Evolutionary conservation across 805 yeast species (phyloP), one percentile per base, ranked within the genome.

Genomic region (Lipomyces chichibuensis): DNA sequence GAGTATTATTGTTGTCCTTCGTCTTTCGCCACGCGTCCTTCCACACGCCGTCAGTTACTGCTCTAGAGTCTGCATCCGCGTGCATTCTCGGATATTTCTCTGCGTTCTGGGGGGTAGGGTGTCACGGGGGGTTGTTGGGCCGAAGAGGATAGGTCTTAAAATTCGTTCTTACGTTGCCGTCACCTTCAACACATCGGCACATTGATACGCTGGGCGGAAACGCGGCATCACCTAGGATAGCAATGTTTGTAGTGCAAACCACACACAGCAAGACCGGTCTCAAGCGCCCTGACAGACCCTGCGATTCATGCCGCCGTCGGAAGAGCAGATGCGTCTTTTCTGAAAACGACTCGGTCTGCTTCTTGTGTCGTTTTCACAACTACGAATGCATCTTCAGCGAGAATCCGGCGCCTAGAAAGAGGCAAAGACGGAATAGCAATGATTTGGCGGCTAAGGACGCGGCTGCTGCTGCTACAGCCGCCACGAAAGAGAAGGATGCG

Each of bases 311-410:
- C 58, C 66, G 72, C 7, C 62, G 71, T 4, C 69, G 72, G 43
- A 69, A 69, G 67, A 62, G 67, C 33, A 62, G 72, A 33, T 69
- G 72, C 62, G 72, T 69, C 46, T 69, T 69, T 39, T 66, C 68
- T 23, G 71, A 67, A n/a, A 66, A 69, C 57, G 72, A 69, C 51
- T 32, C 70, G 20, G 65, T 65, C 23, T 69, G 72, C 58, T 67
- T 69, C 51, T 59, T 69, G 23, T 69, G 72, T 56, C 70, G 71
- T 6, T 69, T 69, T 56, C 72, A 69, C 59, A 68, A 67, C 53
- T 69, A 69, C 62, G 72, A 69, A n/a, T 69, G 72, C 62, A 64
- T 68, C 32, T 69, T 69, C 56, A 59, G 65, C 55, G 72, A 68
- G 37, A 69, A 63, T 43, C 65, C 66, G 17, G 70, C 70, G 43